Evolutionary conservation across 2,329 filamentous ascomycete genomes (phyloP).

Genomic region (Venturia oleaginea): DNA sequence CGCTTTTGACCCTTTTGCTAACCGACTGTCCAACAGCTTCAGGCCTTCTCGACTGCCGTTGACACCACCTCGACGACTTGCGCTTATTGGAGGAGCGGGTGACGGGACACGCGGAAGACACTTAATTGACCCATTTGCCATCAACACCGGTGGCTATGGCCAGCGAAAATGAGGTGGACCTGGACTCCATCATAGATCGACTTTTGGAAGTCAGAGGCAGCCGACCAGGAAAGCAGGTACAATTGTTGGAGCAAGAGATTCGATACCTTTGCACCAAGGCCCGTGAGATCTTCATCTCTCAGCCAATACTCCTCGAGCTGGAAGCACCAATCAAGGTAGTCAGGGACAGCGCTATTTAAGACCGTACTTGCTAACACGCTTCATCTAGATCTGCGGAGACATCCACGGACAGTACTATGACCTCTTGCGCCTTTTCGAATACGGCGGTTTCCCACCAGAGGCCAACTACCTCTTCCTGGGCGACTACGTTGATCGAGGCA

Average conservation of each 20-base stretch:
- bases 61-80: background rate
- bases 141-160: slow-evolving; percentile 44
- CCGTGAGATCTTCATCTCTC: slow-evolving; percentile 98
- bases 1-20: background rate
- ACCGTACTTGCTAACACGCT: slow-evolving; percentile 1
- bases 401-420: slow-evolving; percentile 99
- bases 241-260: slow-evolving; percentile 92
- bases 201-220: slow-evolving; percentile 95
- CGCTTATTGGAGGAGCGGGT: slow-evolving; percentile 9
- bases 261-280: slow-evolving; percentile 97
- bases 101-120: slow-evolving; percentile 11
- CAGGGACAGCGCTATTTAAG: slow-evolving; percentile 14
- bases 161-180: slow-evolving; percentile 82
- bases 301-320: slow-evolving; percentile 93
- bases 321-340: slow-evolving; percentile 97
- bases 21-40: background rate
- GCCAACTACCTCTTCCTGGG: slow-evolving; percentile 99
- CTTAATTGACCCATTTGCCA: slow-evolving; percentile 6
- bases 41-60: background rate
- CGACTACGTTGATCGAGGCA: slow-evolving; percentile 97
- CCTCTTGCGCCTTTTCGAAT: slow-evolving; percentile 92
- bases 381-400: slow-evolving; percentile 84
- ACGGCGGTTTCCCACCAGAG: slow-evolving; percentile 94
- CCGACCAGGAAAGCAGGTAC: slow-evolving; percentile 96
- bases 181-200: slow-evolving; percentile 99